Conservation (phyloP, 169 alveolate genomes). For the Cryptosporidium viatorum region DNA sequence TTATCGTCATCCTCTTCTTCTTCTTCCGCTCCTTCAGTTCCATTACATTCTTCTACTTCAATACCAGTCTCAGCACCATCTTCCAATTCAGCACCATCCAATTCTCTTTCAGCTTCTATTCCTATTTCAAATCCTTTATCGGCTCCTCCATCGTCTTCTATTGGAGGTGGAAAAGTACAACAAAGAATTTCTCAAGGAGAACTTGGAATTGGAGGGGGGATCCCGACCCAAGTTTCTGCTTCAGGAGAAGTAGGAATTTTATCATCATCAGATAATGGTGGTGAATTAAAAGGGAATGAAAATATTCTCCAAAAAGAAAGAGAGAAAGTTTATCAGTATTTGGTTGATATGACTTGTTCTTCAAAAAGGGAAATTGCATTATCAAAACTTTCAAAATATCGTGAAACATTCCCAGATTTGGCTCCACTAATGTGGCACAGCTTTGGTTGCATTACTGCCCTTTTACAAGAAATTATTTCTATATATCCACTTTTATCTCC, state of each 20-base stretch:
- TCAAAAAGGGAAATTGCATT: constrained; percentile 97
- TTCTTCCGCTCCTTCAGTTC: not conserved
- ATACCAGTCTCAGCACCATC: not conserved
- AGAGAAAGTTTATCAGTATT: constrained; percentile 86
- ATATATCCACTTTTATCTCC: constrained; percentile 92
- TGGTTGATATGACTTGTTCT: constrained; percentile 91
- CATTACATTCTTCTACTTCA: not conserved
- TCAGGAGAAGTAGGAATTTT: constrained; percentile 13
- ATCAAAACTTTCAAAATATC: constrained; percentile 91
- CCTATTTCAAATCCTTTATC: not conserved
- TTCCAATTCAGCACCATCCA: not conserved
- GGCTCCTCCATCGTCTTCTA: not conserved
- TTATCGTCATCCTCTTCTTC: not conserved
- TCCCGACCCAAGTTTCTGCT: not conserved
- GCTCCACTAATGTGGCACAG: constrained; percentile 98
- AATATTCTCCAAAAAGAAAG: constrained; percentile 21
- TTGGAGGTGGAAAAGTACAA: not conserved
- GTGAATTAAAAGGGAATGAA: constrained; percentile 5
- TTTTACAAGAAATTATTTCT: constrained; percentile 93
- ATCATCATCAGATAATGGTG: not conserved
- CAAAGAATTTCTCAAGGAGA: constrained; percentile 28
- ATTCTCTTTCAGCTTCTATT: not conserved
- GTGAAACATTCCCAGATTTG: constrained; percentile 93
- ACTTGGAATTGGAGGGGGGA: constrained; percentile 2
- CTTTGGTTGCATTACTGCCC: constrained; percentile 96